A percentile compares a stretch with the other conserved stretches of the same genome.
Conservation (phyloP, 1,139 yeast species). For the Scheffersomyces titani region DNA sequence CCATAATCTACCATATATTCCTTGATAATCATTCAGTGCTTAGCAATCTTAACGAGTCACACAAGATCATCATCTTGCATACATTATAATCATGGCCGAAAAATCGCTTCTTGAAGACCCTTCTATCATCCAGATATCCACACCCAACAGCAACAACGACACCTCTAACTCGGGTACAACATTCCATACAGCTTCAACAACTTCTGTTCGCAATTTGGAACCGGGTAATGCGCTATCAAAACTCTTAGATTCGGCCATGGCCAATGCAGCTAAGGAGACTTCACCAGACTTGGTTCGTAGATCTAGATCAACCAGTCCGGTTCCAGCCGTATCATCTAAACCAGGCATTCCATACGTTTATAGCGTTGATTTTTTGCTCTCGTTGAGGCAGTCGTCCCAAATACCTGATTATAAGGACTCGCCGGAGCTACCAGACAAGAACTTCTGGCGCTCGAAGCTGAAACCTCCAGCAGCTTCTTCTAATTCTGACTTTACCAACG, state of each 20-base stretch:
- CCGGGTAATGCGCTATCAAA: conserved; percentile 45
- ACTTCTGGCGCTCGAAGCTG: conserved; percentile 40
- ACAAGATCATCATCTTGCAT: not conserved
- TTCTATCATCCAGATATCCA: conserved; percentile 26
- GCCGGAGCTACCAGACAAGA: conserved; percentile 38
- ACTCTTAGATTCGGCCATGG: conserved; percentile 36
- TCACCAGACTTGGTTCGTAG: conserved; percentile 39
- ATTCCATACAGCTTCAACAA: conserved; percentile 2
- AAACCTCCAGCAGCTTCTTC: conserved; percentile 8
- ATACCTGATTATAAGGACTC: conserved; percentile 26
- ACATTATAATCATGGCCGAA: conserved; percentile 7
- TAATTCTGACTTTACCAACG: conserved; percentile 2
- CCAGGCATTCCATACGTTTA: conserved; percentile 24
- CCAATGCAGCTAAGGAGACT: conserved; percentile 50
- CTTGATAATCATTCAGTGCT: not conserved
- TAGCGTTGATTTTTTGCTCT: conserved; percentile 36
- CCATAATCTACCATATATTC: not conserved
- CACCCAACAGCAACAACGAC: conserved; percentile 10
- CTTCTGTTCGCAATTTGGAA: conserved; percentile 16
- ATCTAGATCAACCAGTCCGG: conserved; percentile 18
- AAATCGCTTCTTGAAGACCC: conserved; percentile 31
- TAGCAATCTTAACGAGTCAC: not conserved
- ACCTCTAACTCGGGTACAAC: conserved; percentile 3
- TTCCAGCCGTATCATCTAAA: conserved; percentile 7
- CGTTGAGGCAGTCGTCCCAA: conserved; percentile 38